These are phyloP conservation scores for Tolypocladium amazonense DNA, from an alignment of 2,329 filamentous ascomycete species.

Conservation along the genomic window DNA sequence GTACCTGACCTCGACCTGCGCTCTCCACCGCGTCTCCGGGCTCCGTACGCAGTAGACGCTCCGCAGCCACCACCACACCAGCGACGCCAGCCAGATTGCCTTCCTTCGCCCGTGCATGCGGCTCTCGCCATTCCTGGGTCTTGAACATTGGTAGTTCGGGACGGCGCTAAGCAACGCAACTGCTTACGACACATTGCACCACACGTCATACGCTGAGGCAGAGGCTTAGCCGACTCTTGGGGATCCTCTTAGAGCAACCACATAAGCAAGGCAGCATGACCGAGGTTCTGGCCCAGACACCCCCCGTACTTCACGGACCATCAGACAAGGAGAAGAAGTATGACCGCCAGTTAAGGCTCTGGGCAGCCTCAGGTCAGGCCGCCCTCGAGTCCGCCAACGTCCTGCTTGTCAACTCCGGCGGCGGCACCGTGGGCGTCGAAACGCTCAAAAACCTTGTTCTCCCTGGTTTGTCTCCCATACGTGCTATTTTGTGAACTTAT, in stretches of 20 bases:
- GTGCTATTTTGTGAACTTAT: conserved; percentile 12
- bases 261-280: conserved; percentile 10
- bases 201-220: background rate
- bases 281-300: conserved; percentile 18
- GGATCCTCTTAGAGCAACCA: background rate
- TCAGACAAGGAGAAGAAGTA: conserved; percentile 67
- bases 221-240: background rate
- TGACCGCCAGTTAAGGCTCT: conserved; percentile 87
- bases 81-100: background rate
- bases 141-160: background rate
- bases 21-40: too few relatives aligned
- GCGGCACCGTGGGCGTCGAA: conserved; percentile 83
- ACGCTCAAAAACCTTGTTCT: conserved; percentile 95
- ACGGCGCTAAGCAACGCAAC: background rate
- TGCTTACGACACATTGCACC: background rate
- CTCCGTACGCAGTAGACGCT: background rate
- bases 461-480: conserved; percentile 44
- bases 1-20: background rate
- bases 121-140: background rate
- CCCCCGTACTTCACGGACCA: conserved; percentile 33
- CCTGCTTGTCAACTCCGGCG: conserved; percentile 77
- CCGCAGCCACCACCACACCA: background rate
- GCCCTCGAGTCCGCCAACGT: conserved; percentile 86
- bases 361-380: conserved; percentile 85
- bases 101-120: background rate